Evolutionary conservation across 2,329 filamentous ascomycete genomes (phyloP).

Genomic region (Bisporella sp.): DNA sequence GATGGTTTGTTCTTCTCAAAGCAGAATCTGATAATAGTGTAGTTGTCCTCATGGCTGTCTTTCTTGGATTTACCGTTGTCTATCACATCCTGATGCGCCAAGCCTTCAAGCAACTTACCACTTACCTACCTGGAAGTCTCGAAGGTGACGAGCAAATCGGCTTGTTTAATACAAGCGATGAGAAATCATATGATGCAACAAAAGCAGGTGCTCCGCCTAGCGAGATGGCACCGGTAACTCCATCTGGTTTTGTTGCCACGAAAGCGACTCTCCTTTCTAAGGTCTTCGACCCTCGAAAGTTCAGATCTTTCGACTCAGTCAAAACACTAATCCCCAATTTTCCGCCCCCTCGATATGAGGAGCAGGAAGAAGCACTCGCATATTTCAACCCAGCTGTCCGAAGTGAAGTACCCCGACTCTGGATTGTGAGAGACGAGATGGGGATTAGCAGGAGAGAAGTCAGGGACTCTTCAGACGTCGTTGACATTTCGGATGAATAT

Average conservation of each 20-base stretch:
- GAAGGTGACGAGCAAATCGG: conserved; percentile 43
- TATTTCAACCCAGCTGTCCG: conserved; percentile 67
- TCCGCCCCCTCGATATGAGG: conserved; percentile 48
- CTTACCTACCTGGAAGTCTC: conserved; percentile 67
- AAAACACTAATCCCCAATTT: conserved; percentile 57
- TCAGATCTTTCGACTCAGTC: conserved; percentile 64
- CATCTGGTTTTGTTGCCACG: conserved; percentile 25
- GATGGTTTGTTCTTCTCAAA: too few species aligned
- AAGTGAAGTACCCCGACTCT: conserved; percentile 57
- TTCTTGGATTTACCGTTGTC: conserved; percentile 65
- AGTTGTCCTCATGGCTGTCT: conserved; percentile 66
- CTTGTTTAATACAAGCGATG: conserved; percentile 12
- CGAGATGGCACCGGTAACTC: conserved; percentile 18
- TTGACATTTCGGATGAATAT: conserved; percentile 75
- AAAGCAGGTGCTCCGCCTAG: conserved; percentile 18
- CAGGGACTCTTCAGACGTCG: conserved; percentile 58
- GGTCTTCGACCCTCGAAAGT: conserved; percentile 70
- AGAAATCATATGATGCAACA: conserved; percentile 12
- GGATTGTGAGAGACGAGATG: conserved; percentile 71
- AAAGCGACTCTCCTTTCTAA: conserved; percentile 49
- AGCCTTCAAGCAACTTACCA: conserved; percentile 67
- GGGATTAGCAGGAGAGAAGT: conserved; percentile 74
- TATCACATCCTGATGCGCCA: conserved; percentile 66
- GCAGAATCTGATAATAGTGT: too few species aligned
- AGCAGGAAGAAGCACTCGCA: conserved; percentile 56